Evolutionary conservation across 1,284 basidiomycete genomes (phyloP), one percentile per base, ranked within the genome.

Genomic region (Peniophora sp.): DNA sequence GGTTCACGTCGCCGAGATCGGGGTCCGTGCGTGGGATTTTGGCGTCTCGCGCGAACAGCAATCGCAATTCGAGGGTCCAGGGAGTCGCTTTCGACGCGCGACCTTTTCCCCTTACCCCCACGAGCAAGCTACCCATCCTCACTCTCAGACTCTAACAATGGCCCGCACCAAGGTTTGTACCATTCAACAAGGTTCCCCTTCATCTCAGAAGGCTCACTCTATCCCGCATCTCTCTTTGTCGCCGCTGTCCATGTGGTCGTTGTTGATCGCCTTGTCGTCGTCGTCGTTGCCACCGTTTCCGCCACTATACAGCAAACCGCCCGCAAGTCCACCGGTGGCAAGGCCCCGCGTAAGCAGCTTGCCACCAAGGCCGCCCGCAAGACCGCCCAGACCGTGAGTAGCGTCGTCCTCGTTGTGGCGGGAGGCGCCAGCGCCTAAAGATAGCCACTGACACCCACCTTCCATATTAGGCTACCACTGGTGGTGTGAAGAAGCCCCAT

Each of bases 401-500:
- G 55, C 55, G 58, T 55, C 58, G 56, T 56, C 61, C 56, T 44
- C 46, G 50, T 54, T 51, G 54, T 50, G 56, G 22, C 50, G 50
- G 58, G 54, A 46, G 57, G 47, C 18, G 59, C 48, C 50, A 51
- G 48, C 52, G 49, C 47, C 51, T 36, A 32, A 6, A 12, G 6
- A 32, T 12, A 32, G 51, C 49, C 24, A 15, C 52, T 50, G 51
- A 51, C 47, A 49, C 47, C 45, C 12, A 43, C 42, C 20, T 53
- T 36, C 23, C 22, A 32, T 39, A 27, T 46, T 36, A 86, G 79
- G 81, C 88, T 55, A 79, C 87, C 52, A 88, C 94, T 64, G 94
- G 93, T 75, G 94, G 94, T 85, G 92, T 95, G 66, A 94, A 95
- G 91, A 95, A 94, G 78, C 91, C 92, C 57, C 92, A 96, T 73